Evolutionary conservation across 257 asterid species (phyloP), one percentile per base, ranked within the genome.

Genomic region (Solanum pimpinellifolium): DNA sequence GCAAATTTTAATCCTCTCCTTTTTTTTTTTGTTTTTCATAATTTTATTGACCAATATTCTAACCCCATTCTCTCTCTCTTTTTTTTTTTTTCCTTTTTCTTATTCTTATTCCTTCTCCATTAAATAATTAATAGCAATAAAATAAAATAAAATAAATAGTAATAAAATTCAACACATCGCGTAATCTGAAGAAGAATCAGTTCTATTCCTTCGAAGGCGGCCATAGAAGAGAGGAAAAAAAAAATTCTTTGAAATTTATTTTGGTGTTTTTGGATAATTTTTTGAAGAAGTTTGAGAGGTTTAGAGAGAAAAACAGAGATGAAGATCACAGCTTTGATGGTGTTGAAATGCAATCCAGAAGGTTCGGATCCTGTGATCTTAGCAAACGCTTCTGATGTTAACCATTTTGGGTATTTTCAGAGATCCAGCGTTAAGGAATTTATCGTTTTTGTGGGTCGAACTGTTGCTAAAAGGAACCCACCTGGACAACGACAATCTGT

Each of bases 251-350:
- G 35, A 42, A n/a, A 76, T n/a, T 42, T 13, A 42, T 49, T 81
- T 81, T 78, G 15, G 85, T 72, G 69, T 16, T 81, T 25, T 81
- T 13, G 70, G 35, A 81, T 78, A 12, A 37, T n/a, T 41, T 39
- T 20, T 11, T 31, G 1, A 49, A 78, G 27, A 46, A 31, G 56
- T 49, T 31, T 47, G 18, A 31, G 85, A 49, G 85, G 46, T 49
- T 49, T 81, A 41, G 12, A 27, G 39, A 47, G 47, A 49, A 94
- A 76, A 5, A 27, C 7, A 46, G 46, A 66, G 94, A 97, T 95
- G 94, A 93, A 95, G 94, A 95, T 97, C 94, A 97, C 98, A 90
- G 97, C 98, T 91, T 89, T 97, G 92, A 83, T 97, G 98, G 94
- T 95, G 83, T 83, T 95, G 90, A 95, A 94, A 87, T 88, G 92